phyloP scores from a whole-genome alignment of 176 grass and related monocot genomes.

The Metroxylon sagu region DNA sequence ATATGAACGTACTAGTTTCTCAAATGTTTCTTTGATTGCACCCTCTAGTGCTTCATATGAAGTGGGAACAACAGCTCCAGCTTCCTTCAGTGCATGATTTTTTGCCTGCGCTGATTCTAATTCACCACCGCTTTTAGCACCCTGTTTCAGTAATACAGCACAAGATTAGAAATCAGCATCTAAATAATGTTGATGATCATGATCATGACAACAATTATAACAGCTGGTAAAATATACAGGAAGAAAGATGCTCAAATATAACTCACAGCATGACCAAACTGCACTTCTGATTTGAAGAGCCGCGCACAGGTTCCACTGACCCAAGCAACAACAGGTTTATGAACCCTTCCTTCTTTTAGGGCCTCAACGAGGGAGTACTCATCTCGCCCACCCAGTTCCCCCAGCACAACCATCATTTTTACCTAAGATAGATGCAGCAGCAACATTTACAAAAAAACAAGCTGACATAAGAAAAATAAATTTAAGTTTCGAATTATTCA shows the following conservation, averaged over 20 bases:
- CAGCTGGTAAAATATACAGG: too few species aligned
- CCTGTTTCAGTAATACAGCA: conserved; percentile 32
- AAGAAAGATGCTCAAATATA: not conserved
- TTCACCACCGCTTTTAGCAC: conserved; percentile 94
- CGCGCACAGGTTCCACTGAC: conserved; percentile 92
- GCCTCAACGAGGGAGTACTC: conserved; percentile 97
- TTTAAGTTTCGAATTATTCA: too few species aligned
- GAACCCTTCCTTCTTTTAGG: conserved; percentile 93
- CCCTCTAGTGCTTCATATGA: conserved; percentile 91
- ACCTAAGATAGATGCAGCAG: conserved; percentile 45
- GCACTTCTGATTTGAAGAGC: conserved; percentile 98
- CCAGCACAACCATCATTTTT: conserved; percentile 99
- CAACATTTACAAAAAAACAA: conserved; percentile 2
- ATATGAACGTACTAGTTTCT: conserved; percentile 63
- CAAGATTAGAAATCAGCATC: too few species aligned
- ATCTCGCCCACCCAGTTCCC: conserved; percentile 88
- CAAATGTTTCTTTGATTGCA: conserved; percentile 81
- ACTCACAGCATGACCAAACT: conserved; percentile 98
- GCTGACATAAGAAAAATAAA: not conserved
- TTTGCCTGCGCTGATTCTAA: conserved; percentile 97
- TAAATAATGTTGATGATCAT: too few species aligned
- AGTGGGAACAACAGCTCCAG: conserved; percentile 90
- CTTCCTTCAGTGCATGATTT: conserved; percentile 80
- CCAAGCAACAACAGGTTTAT: conserved; percentile 97
- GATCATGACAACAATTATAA: too few species aligned